A percentile compares a stretch with the other conserved stretches of the same genome.
Evolutionary conservation across 331 rosid genomes (phyloP).

Genomic region (Arachis monticola): DNA sequence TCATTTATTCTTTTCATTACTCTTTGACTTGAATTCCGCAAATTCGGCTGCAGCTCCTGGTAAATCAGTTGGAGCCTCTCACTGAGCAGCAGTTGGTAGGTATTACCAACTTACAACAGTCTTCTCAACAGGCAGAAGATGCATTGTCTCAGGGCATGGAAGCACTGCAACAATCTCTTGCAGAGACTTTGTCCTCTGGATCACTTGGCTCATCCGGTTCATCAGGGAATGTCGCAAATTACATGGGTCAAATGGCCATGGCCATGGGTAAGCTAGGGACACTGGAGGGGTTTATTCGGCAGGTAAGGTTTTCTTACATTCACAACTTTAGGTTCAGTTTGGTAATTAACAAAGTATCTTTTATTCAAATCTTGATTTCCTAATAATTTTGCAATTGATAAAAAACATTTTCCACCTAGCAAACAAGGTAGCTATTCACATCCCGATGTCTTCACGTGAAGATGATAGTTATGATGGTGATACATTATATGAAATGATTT

Average conservation of each 20-base stretch:
- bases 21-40: not conserved
- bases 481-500: too few relatives aligned
- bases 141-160: conserved; percentile 97
- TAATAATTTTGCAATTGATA: not conserved
- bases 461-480: too few relatives aligned
- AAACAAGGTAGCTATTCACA: not conserved
- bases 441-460: too few relatives aligned
- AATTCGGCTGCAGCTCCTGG: conserved; percentile 71
- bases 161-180: conserved; percentile 89
- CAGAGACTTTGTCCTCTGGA: conserved; percentile 84
- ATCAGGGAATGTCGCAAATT: conserved; percentile 87
- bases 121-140: conserved; percentile 94
- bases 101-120: conserved; percentile 82
- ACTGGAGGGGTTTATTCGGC: conserved; percentile 87
- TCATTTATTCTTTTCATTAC: not conserved
- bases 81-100: conserved; percentile 86
- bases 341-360: not conserved
- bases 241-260: conserved; percentile 99
- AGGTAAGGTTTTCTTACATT: conserved; percentile 54
- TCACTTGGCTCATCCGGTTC: conserved; percentile 75
- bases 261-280: conserved; percentile 98
- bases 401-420: not conserved
- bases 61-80: conserved; percentile 85
- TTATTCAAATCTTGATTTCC: not conserved
- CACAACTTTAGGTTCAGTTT: not conserved